Evolutionary conservation across 73 alveolate species (phyloP).

Genomic region (Paramecium tetraurelia): DNA sequence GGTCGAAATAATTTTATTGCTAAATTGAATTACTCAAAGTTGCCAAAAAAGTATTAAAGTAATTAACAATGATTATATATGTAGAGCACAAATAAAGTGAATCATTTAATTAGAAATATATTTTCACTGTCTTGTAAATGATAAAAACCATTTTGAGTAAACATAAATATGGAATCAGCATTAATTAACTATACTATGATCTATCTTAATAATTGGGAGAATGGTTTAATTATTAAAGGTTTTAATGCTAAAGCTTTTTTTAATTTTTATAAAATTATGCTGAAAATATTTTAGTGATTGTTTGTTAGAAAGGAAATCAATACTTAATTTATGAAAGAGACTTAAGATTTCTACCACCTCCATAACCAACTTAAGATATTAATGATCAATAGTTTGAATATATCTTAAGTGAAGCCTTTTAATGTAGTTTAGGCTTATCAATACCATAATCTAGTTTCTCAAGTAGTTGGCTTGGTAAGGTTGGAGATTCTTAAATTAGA

Average conservation of each 20-base stretch:
- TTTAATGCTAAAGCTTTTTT: conserved; percentile 17
- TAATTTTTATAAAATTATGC: conserved; percentile 45
- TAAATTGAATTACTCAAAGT: not conserved
- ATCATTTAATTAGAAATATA: not conserved
- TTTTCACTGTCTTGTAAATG: not conserved
- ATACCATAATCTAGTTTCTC: not conserved
- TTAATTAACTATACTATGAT: not conserved
- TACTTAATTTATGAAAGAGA: conserved; percentile 33
- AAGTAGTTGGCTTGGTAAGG: conserved; percentile 14
- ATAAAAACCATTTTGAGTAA: not conserved
- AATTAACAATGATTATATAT: not conserved
- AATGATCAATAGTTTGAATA: conserved; percentile 37
- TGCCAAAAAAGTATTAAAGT: conserved; percentile 23
- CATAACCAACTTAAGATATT: not conserved
- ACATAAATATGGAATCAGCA: conserved; percentile 33
- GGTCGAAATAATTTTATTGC: conserved; percentile 38
- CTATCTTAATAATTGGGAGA: conserved; percentile 4
- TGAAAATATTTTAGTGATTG: conserved; percentile 12
- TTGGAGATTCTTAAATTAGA: conserved; percentile 6
- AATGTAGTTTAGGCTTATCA: not conserved
- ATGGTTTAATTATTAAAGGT: conserved; percentile 9
- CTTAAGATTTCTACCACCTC: conserved; percentile 30
- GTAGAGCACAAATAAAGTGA: not conserved
- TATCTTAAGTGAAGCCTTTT: not conserved
- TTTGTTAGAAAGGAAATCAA: conserved; percentile 2